These are phyloP conservation scores for Aspergillus coremiiformis DNA, from an alignment of 495 filamentous ascomycete genomes.

Conservation along the genomic window DNA sequence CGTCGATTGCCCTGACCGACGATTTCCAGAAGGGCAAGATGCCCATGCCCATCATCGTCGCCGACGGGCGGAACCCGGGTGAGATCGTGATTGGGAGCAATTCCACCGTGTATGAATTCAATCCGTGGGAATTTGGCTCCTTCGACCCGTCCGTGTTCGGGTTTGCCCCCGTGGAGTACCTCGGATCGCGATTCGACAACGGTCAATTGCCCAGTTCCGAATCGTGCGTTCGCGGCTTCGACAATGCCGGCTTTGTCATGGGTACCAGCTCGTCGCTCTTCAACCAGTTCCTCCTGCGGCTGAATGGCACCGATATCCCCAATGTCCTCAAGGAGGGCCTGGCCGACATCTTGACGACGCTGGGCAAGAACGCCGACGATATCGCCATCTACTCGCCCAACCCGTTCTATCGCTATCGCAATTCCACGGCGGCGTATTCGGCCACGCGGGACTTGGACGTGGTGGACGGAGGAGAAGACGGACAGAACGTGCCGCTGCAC, in stretches of 20 bases:
- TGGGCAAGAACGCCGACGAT: constrained; percentile 57
- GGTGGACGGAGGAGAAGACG: constrained; percentile 77
- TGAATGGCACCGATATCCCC: constrained; percentile 47
- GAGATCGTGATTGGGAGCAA: constrained; percentile 59
- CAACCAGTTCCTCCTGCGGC: constrained; percentile 60
- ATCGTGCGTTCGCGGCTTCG: constrained; percentile 70
- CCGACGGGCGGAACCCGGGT: constrained; percentile 63
- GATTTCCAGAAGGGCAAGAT: constrained; percentile 57
- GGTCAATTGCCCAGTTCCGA: constrained; percentile 51
- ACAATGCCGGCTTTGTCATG: constrained; percentile 80
- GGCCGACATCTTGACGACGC: constrained; percentile 37
- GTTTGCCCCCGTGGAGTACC: constrained; percentile 66
- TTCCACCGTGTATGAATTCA: constrained; percentile 77
- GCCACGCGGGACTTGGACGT: constrained; percentile 53
- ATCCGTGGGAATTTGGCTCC: constrained; percentile 76
- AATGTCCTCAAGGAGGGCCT: constrained; percentile 44
- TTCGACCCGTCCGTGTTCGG: constrained; percentile 74
- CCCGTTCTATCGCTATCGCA: constrained; percentile 68
- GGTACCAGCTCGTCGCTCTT: constrained; percentile 82
- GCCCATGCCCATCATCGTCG: constrained; percentile 74
- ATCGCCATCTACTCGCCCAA: constrained; percentile 78
- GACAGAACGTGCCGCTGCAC: constrained; percentile 81
- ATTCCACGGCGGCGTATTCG: constrained; percentile 49
- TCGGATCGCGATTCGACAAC: constrained; percentile 68
- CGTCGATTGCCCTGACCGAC: constrained; percentile 64